A percentile compares a stretch with the other conserved stretches of the same genome.
phyloP scores from a whole-genome alignment of 2,329 filamentous ascomycete species.

The Sporothrix protearum region DNA sequence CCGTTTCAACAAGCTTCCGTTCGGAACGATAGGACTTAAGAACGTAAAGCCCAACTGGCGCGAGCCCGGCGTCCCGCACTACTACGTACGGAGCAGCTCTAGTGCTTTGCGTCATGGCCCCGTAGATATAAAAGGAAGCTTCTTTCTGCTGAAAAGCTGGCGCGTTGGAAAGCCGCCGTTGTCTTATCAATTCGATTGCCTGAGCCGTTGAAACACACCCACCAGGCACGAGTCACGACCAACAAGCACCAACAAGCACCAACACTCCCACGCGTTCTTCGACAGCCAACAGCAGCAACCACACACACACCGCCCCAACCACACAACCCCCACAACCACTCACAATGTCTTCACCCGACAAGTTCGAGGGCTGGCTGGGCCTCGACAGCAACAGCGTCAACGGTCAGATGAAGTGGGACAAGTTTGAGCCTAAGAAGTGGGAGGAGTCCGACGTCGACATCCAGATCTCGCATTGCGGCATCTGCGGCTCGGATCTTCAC shows the following conservation, averaged over 20 bases:
- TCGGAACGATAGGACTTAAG: neutral
- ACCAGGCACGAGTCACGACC: neutral
- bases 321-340: too few relatives aligned
- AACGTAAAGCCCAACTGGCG: neutral
- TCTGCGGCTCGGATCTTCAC: constrained; percentile 62
- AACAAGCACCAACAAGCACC: neutral
- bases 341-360: constrained; percentile 31
- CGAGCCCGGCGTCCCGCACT: too few relatives aligned
- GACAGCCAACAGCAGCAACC: too few relatives aligned
- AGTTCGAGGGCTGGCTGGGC: constrained; percentile 53
- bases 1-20: neutral
- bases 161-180: too few relatives aligned
- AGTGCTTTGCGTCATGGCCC: neutral
- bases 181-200: too few relatives aligned
- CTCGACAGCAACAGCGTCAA: constrained; percentile 40
- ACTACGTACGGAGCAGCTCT: neutral
- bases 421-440: constrained; percentile 62
- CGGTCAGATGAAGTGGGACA: constrained; percentile 53
- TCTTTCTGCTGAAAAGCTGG: too few relatives aligned
- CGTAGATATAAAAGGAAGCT: constrained; percentile 4
- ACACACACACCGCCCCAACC: neutral
- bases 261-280: too few relatives aligned
- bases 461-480: constrained; percentile 61
- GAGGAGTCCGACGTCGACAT: constrained; percentile 65
- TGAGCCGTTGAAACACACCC: neutral